Percentiles rank a stretch among this genome's conserved stretches.
Conservation (phyloP, 2,329 filamentous ascomycete species). For the Karstenula rhodostoma region DNA sequence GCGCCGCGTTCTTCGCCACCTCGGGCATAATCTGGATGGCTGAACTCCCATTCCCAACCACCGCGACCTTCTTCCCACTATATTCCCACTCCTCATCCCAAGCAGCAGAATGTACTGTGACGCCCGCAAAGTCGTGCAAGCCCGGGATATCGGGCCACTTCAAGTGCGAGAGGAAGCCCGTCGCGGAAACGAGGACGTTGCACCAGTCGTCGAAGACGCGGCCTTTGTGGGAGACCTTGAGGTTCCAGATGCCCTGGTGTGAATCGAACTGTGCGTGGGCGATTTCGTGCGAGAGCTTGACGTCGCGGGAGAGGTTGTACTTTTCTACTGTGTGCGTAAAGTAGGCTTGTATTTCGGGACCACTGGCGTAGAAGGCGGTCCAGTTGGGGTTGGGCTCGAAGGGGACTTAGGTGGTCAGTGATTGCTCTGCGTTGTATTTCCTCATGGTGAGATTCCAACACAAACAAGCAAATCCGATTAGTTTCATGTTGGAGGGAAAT, state of each 20-base stretch:
- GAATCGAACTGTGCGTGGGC: slow-evolving; percentile 50
- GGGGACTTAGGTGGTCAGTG: slow-evolving; percentile 27
- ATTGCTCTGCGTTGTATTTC: neutral
- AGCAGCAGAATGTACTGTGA: slow-evolving; percentile 62
- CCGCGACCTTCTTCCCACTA: slow-evolving; percentile 27
- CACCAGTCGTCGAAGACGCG: slow-evolving; percentile 23
- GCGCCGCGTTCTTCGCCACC: slow-evolving; percentile 17
- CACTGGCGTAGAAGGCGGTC: slow-evolving; percentile 49
- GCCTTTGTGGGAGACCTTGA: slow-evolving; percentile 29
- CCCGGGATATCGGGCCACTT: slow-evolving; percentile 58
- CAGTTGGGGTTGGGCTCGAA: slow-evolving; percentile 54
- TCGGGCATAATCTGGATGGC: slow-evolving; percentile 31
- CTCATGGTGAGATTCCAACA: neutral
- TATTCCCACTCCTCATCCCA: slow-evolving; percentile 56
- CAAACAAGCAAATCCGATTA: too few species aligned
- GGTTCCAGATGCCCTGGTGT: slow-evolving; percentile 25
- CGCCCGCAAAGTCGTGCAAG: slow-evolving; percentile 57
- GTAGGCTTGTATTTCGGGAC: slow-evolving; percentile 52
- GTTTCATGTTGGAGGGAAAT: neutral
- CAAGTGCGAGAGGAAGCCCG: slow-evolving; percentile 26
- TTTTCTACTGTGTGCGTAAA: slow-evolving; percentile 49
- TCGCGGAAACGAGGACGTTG: slow-evolving; percentile 22
- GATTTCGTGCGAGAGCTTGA: slow-evolving; percentile 45
- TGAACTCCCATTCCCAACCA: slow-evolving; percentile 32
- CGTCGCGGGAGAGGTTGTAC: slow-evolving; percentile 9